Percentiles rank a stretch among this genome's conserved stretches.
phyloP scores from a whole-genome alignment of 2,329 filamentous ascomycete genomes.

The Colletotrichum truncatum region DNA sequence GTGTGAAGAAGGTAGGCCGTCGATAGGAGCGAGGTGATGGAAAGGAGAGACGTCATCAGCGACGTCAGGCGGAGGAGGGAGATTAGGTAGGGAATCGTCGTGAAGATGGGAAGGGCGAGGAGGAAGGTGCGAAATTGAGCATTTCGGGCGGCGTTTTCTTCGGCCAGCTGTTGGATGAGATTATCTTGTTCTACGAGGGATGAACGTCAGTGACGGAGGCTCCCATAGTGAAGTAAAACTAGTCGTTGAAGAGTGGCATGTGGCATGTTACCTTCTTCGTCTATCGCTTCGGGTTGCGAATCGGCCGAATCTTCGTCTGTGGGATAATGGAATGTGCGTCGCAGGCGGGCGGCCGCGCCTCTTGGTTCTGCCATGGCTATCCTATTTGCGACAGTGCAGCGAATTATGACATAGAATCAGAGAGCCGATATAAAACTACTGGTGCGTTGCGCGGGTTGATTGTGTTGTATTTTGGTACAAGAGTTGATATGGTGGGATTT shows the following conservation, averaged over 20 bases:
- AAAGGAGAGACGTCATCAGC: slow-evolving; percentile 36
- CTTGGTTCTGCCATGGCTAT: slow-evolving; percentile 34
- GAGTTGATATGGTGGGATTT: background rate
- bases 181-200: slow-evolving; percentile 67
- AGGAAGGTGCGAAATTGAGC: slow-evolving; percentile 66
- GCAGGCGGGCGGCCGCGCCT: slow-evolving; percentile 65
- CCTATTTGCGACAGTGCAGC: no score
- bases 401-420: no score
- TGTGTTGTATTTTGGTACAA: background rate
- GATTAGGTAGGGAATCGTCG: slow-evolving; percentile 64
- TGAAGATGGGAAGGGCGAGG: slow-evolving; percentile 66
- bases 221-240: background rate
- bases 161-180: slow-evolving; percentile 64
- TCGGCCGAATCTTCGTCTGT: slow-evolving; percentile 65
- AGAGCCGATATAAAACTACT: no score
- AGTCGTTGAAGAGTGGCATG: slow-evolving; percentile 12
- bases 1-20: slow-evolving; percentile 69
- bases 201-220: slow-evolving; percentile 30
- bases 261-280: slow-evolving; percentile 73
- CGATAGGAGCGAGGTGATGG: slow-evolving; percentile 64
- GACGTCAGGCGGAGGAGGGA: slow-evolving; percentile 46
- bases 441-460: background rate
- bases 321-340: slow-evolving; percentile 82
- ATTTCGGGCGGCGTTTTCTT: slow-evolving; percentile 66
- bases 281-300: slow-evolving; percentile 68